Base-by-base conservation (phyloP, 2,329 filamentous ascomycete genomes). In the Lasiodiplodia citricola region DNA sequence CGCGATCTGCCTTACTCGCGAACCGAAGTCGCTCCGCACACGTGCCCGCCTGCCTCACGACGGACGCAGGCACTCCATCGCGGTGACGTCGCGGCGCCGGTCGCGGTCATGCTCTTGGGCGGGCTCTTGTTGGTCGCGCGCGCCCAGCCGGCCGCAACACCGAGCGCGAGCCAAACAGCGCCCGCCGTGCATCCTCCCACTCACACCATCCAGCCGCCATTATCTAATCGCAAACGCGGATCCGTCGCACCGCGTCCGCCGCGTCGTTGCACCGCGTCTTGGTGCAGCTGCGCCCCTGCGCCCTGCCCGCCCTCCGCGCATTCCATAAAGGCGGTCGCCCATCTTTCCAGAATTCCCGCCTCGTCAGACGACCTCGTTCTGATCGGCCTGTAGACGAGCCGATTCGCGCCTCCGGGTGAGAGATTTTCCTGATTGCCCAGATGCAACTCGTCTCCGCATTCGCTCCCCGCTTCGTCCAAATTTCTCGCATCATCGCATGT, bases 201-300 rank as follows among this genome's bases (percentile, higher is more conserved):
- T 67, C 51, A 52, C 64, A n/a, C 64, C 52, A 50, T 58, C 65
- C 44, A 28, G 13, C 25, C 65, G 44, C 65, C 65, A 67, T 67
- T 67, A 67, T 58, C 65, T 67, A 67, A 67, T 67, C 65, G 55
- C 37, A 38, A 67, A 60, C 51, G 60, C 60, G 44, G n/a, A 25
- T 64, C 44, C 60, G 60, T 64, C 51, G 37, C 60, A 64, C 60
- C 28, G 37, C 60, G 18, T 57, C 65, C 65, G 65, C 65, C 31
- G 23, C 35, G 18, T 44, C 25, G 65, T 41, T 44, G 56, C 65
- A 67, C 65, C 31, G 65, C 65, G 47, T 60, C n/a, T 52, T 44
- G 31, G 56, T 67, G 55, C 54, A 38, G 55, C 44, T 47, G 41
- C 56, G 65, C 51, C 65, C 65, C 65, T 67, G 65, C 65, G 65